Evolutionary conservation across 345 rosid genomes (phyloP).

Genomic region (Lagerstroemia speciosa): DNA sequence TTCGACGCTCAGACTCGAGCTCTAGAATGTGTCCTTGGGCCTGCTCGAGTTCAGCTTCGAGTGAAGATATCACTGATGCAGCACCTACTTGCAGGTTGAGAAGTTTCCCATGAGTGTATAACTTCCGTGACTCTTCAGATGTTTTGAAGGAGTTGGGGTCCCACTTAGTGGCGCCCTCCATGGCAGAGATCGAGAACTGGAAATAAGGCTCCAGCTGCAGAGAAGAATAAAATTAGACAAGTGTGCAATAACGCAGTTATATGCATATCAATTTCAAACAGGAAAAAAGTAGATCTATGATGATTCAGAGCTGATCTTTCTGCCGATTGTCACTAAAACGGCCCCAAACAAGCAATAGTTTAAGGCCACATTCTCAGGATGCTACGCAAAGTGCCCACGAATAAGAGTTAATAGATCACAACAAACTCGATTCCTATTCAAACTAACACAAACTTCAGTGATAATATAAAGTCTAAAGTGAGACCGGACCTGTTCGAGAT

Average conservation of each 20-base stretch:
- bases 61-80: constrained; percentile 48
- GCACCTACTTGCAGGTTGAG: constrained; percentile 51
- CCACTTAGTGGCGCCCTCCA: constrained; percentile 91
- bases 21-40: constrained; percentile 49
- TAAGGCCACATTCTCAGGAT: background rate
- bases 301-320: background rate
- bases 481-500: no score
- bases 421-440: background rate
- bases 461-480: no score
- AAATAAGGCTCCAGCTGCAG: no score
- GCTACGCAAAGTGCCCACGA: background rate
- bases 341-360: background rate
- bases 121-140: constrained; percentile 37
- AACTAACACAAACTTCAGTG: background rate
- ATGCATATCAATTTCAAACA: background rate
- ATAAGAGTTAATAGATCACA: background rate
- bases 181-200: constrained; percentile 48
- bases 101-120: constrained; percentile 30
- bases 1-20: constrained; percentile 63
- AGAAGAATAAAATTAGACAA: background rate
- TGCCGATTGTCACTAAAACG: background rate
- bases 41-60: constrained; percentile 60
- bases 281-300: no score
- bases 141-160: constrained; percentile 45
- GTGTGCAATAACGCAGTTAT: background rate